phyloP scores from a whole-genome alignment of 2,329 filamentous ascomycete genomes.

The Phialemoniopsis sp. region DNA sequence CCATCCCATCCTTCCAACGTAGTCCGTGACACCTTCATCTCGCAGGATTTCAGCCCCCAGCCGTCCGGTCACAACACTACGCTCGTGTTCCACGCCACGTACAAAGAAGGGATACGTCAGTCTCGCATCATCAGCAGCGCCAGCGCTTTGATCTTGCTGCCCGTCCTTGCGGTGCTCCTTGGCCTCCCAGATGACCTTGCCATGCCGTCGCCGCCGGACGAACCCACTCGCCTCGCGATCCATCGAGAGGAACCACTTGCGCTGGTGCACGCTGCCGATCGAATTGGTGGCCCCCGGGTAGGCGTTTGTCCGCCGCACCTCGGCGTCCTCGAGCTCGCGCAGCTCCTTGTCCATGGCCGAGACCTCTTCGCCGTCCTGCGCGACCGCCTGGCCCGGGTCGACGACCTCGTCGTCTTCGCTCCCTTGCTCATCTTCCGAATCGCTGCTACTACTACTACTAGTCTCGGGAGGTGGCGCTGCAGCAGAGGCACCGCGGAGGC shows the following conservation, averaged over 20 bases:
- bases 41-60: conserved; percentile 52
- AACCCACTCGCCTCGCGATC: conserved; percentile 59
- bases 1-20: conserved; percentile 58
- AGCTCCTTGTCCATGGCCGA: conserved; percentile 35
- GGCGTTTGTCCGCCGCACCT: conserved; percentile 57
- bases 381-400: not conserved
- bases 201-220: conserved; percentile 20
- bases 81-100: conserved; percentile 53
- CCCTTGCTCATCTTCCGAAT: not conserved
- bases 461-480: conserved; percentile 1
- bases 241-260: conserved; percentile 62
- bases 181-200: conserved; percentile 16
- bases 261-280: conserved; percentile 64
- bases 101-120: conserved; percentile 58
- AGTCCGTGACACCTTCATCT: conserved; percentile 57
- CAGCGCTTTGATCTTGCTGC: no score
- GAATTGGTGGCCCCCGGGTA: conserved; percentile 63
- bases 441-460: not conserved
- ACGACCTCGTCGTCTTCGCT: not conserved
- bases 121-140: conserved; percentile 8
- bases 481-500: no score
- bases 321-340: conserved; percentile 43
- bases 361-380: conserved; percentile 4
- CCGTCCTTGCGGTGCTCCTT: conserved; percentile 8
- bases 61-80: conserved; percentile 64